Base-by-base conservation (phyloP, 2,329 filamentous ascomycete species). In the Alternaria longipes region DNA sequence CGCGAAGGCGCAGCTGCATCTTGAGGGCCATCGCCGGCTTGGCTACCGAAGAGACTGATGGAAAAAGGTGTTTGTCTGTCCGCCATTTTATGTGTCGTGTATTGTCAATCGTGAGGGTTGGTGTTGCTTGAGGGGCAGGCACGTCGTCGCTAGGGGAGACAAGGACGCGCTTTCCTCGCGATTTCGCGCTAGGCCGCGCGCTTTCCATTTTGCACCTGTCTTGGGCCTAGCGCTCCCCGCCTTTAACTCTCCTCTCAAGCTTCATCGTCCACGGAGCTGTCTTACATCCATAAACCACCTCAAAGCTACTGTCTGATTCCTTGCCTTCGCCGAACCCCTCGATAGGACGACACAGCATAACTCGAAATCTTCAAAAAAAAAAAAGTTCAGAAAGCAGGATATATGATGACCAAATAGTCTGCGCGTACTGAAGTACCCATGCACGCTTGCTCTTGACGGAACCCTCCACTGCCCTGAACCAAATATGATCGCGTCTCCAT, bases 51-150 rank as follows among this genome's bases (percentile, higher is more conserved):
- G 64, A 97, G 89, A 74, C 90, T 94, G 70, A 94, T 85, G 5
- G 93, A 90, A 80, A 94, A 97, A 52, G 93, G 89, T 64, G 92
- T 93, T 82, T 92, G 91, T 74, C 90, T 87, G 85, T 99, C 94
- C 42, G 68, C 68, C 74, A 77, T 77, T 68, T 51, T 62, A 16
- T 63, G 38, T 42, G 36, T 41, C 58, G 55, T 52, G 51, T 65
- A 26, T 56, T 49, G 53, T 63, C 36, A 40, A 18, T 61, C 59
- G 57, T 61, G 62, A 66, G 65, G 52, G 60, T 65, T 63, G 30
- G 50, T 38, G 52, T 41, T 32, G 61, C 54, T 45, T 40, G 65
- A 63, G 62, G 60, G 65, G 68, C 55, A 63, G 63, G 52, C 44
- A 49, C 20, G 42, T 59, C 62, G 68, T 69, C 66, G 65, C 61